Evolutionary conservation across 2,329 filamentous ascomycete genomes (phyloP), one percentile per base, ranked within the genome.

Genomic region (Aspergillus flavus): DNA sequence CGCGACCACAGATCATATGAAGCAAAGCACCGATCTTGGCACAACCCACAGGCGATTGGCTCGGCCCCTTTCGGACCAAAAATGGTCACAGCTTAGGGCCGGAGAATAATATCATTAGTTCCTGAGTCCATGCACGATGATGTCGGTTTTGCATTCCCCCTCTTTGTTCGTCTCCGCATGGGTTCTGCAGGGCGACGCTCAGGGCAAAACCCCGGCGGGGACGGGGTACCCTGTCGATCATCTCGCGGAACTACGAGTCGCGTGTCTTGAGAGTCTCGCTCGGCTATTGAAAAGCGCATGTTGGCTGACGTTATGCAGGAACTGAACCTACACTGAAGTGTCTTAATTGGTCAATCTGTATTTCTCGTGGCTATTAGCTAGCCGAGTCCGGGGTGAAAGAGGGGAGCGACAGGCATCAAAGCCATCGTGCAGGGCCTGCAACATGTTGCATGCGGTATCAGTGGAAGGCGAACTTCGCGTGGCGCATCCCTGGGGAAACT

Each of bases 161-260:
- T 36, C 52, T 16, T 54, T 9, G 2, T 36, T 54, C n/a, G 21
- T n/a, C 30, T 53, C 50, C 50, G 50, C 30, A n/a, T 32, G 28
- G 26, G 14, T 52, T 32, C 48, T 34, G 19, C 30, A 36, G 19
- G 32, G n/a, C 21, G 30, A 54, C 52, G 32, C 30, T 34, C 52
- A 39, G 52, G 52, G 52, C 52, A 54, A 54, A 54, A 54, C 30
- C 30, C 52, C 52, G 52, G 52, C 30, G 52, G 52, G 50, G 52
- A 54, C 12, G 16, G 46, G 4, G 26, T 50, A 5, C 52, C 52
- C 19, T 54, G 52, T 32, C 52, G 52, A 54, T 54, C 52, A 54
- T 19, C 14, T 34, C 12, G 19, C 2, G 30, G 14, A 23, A n/a
- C 19, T 11, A 54, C 21, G 32, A 36, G 30, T 54, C 46, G 26